phyloP scores from a whole-genome alignment of 371 early-diverging fungal species.

The Funneliformis caledonium region DNA sequence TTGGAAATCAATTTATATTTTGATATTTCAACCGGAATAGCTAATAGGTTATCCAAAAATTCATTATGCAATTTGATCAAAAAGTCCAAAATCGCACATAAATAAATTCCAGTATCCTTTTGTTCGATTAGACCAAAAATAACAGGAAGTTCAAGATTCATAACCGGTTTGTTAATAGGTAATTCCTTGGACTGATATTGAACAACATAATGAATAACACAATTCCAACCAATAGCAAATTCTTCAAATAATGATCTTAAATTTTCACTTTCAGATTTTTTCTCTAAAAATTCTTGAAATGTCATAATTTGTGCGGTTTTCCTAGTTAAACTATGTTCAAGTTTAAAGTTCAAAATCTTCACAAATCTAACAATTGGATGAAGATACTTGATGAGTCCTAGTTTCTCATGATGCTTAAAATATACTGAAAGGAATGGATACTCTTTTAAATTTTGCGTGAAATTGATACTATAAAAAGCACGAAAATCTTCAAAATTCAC shows the following conservation, averaged over 20 bases:
- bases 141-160: neutral
- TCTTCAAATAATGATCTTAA: constrained; percentile 15
- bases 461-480: neutral
- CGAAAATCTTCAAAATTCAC: constrained; percentile 19
- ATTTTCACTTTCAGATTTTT: neutral
- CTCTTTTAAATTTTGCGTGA: neutral
- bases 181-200: constrained; percentile 30
- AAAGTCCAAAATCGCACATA: constrained; percentile 35
- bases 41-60: constrained; percentile 18
- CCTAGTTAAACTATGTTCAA: constrained; percentile 29
- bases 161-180: neutral
- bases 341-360: constrained; percentile 8
- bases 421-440: constrained; percentile 32
- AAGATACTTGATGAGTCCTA: constrained; percentile 20
- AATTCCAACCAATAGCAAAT: constrained; percentile 37
- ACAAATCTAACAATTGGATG: constrained; percentile 36
- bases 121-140: constrained; percentile 33
- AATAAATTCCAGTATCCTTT: constrained; percentile 27
- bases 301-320: constrained; percentile 24
- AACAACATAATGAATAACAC: constrained; percentile 7
- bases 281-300: constrained; percentile 33
- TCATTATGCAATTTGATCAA: constrained; percentile 34
- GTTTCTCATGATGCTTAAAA: constrained; percentile 34
- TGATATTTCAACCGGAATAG: constrained; percentile 8
- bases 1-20: neutral